Conservation (phyloP, 2,329 filamentous ascomycete genomes). For the Hymenoscyphus linearis region DNA sequence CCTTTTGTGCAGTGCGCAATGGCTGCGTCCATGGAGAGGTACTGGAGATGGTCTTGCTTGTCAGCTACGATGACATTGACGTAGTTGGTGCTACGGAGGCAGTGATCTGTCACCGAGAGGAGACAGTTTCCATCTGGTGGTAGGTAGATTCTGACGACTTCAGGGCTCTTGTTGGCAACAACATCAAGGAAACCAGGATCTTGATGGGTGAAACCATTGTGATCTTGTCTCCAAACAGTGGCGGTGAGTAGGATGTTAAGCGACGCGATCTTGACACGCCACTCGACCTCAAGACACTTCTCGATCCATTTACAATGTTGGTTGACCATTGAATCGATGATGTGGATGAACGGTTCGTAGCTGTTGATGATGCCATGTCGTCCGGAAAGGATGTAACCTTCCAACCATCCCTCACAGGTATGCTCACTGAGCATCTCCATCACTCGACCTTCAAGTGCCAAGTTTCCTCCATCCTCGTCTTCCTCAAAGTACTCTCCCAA, state of each 20-base stretch:
- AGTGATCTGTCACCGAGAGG: conserved; percentile 71
- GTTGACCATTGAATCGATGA: conserved; percentile 82
- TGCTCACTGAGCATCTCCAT: conserved; percentile 86
- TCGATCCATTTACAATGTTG: conserved; percentile 78
- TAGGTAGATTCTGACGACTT: conserved; percentile 75
- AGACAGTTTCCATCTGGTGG: conserved; percentile 76
- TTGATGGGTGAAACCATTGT: conserved; percentile 80
- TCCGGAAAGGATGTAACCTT: conserved; percentile 71
- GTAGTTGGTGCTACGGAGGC: conserved; percentile 67
- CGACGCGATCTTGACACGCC: conserved; percentile 67
- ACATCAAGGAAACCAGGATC: conserved; percentile 77
- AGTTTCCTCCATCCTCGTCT: conserved; percentile 68
- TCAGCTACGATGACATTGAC: conserved; percentile 77
- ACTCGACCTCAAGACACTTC: conserved; percentile 74
- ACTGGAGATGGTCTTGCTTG: conserved; percentile 75
- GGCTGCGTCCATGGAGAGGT: conserved; percentile 66
- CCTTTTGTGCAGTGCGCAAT: conserved; percentile 74
- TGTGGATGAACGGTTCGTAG: conserved; percentile 78
- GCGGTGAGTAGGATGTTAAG: conserved; percentile 76
- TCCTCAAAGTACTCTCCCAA: conserved; percentile 74
- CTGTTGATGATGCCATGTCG: conserved; percentile 73
- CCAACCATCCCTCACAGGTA: conserved; percentile 73
- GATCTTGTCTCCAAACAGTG: conserved; percentile 77
- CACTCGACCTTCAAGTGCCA: conserved; percentile 62
- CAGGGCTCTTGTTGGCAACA: conserved; percentile 72